Percentiles rank a stretch among this genome's conserved stretches.
phyloP scores from a whole-genome alignment of 2,329 filamentous ascomycete genomes.

The Aspergillus felis region DNA sequence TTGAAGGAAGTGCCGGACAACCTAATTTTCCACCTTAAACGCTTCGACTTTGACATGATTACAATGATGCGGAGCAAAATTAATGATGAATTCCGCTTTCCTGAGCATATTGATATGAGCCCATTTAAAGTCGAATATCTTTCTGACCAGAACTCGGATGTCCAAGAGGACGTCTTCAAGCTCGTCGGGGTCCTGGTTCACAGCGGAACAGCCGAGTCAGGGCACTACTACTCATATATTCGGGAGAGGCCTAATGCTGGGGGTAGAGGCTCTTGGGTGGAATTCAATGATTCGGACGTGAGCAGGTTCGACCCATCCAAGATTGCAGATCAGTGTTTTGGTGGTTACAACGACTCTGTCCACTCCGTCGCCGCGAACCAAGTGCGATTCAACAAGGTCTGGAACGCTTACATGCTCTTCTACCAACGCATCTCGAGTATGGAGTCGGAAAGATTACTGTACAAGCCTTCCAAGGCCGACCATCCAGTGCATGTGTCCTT shows the following conservation, averaged over 20 bases:
- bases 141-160: constrained; percentile 55
- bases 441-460: constrained; percentile 48
- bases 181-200: constrained; percentile 94
- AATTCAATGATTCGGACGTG: constrained; percentile 91
- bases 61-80: constrained; percentile 84
- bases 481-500: constrained; percentile 48
- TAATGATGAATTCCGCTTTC: constrained; percentile 92
- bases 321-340: constrained; percentile 75
- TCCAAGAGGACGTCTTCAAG: constrained; percentile 74
- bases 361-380: constrained; percentile 45
- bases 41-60: constrained; percentile 51
- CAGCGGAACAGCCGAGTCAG: constrained; percentile 85
- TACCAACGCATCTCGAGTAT: constrained; percentile 77
- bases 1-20: constrained; percentile 91
- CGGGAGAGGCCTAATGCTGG: constrained; percentile 64
- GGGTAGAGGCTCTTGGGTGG: constrained; percentile 64
- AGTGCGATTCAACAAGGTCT: constrained; percentile 59
- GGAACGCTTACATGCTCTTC: constrained; percentile 97
- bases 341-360: constrained; percentile 59
- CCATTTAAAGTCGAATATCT: constrained; percentile 87
- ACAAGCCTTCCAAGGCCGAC: constrained; percentile 44
- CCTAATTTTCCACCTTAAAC: constrained; percentile 85
- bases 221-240: constrained; percentile 96
- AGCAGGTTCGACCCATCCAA: constrained; percentile 67
- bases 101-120: constrained; percentile 75